phyloP scores from a whole-genome alignment of 1,284 basidiomycete genomes.

The Naganishia liquefaciens region DNA sequence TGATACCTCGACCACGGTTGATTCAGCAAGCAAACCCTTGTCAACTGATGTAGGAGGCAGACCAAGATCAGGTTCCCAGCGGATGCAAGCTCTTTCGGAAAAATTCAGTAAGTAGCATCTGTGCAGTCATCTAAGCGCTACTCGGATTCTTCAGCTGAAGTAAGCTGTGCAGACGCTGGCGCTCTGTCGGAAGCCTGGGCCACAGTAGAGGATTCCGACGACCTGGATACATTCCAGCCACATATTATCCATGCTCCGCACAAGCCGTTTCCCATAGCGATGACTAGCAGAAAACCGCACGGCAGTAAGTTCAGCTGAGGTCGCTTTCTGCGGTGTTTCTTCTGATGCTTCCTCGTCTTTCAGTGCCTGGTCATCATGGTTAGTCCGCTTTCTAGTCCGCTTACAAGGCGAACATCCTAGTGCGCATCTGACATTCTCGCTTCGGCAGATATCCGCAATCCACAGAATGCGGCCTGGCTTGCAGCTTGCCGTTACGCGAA shows the following conservation, averaged over 20 bases:
- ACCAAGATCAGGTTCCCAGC: conserved; percentile 37
- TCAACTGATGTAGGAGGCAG: conserved; percentile 11
- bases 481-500: conserved; percentile 69
- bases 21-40: neutral
- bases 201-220: conserved; percentile 56
- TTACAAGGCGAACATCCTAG: conserved; percentile 60
- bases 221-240: conserved; percentile 58
- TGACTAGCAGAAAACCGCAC: conserved; percentile 69
- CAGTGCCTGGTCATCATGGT: conserved; percentile 52
- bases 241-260: conserved; percentile 64
- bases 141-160: neutral
- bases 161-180: conserved; percentile 49
- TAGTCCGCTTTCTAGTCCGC: too few species aligned
- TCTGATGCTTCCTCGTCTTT: neutral
- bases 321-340: too few species aligned
- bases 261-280: conserved; percentile 68
- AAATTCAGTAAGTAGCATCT: conserved; percentile 46
- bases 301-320: conserved; percentile 55
- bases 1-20: neutral
- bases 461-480: conserved; percentile 75
- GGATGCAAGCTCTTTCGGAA: conserved; percentile 52
- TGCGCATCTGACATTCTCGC: conserved; percentile 66
- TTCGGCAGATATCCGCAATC: conserved; percentile 59
- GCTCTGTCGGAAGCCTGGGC: conserved; percentile 56
- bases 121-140: too few species aligned